Evolutionary conservation across 345 rosid species (phyloP), one percentile per base, ranked within the genome.

Genomic region (Noccaea bulbosa): DNA sequence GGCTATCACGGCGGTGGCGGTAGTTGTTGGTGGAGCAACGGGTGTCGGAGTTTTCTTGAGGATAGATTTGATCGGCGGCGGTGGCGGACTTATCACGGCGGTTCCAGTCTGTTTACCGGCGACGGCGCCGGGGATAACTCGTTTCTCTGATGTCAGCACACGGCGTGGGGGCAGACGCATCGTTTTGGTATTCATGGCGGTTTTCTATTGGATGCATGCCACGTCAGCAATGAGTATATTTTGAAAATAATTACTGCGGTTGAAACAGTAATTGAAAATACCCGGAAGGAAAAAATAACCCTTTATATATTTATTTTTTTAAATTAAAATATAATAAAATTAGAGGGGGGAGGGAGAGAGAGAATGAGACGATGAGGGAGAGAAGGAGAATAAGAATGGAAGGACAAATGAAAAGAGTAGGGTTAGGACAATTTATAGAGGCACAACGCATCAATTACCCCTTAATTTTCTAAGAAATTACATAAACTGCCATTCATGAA

Each of bases 81-180:
- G 69, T 14, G 74, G 41, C 17, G 39, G 66, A 63, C 73, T 74
- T 60, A 34, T 24, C 27, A 27, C 65, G 51, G 72, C 63, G 45
- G 77, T 20, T 6, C 43, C 44, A 2, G 74, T 9, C 5, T 79
- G 65, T 62, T 47, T 41, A 0, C 22, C 71, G 69, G 65, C 51
- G 38, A 57, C 55, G 47, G 74, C 14, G 78, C 78, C 79, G 69
- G 78, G 61, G 27, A 74, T 75, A 20, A 81, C 92, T 78, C 84
- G 84, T 79, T 88, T 91, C 47, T 76, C 81, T 58, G 89, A 71
- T 69, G 88, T 82, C 78, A 83, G 74, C 53, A 81, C 82, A 54
- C 91, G 94, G 50, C 93, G 88, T 60, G 97, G 85, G 32, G 91
- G 92, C 20, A 87, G 85, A 62, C 98, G 96, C 98, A 93, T 93